These are phyloP conservation scores for Kodamaea ohmeri DNA, from an alignment of 1,139 yeast genomes.

Conservation along the genomic window DNA sequence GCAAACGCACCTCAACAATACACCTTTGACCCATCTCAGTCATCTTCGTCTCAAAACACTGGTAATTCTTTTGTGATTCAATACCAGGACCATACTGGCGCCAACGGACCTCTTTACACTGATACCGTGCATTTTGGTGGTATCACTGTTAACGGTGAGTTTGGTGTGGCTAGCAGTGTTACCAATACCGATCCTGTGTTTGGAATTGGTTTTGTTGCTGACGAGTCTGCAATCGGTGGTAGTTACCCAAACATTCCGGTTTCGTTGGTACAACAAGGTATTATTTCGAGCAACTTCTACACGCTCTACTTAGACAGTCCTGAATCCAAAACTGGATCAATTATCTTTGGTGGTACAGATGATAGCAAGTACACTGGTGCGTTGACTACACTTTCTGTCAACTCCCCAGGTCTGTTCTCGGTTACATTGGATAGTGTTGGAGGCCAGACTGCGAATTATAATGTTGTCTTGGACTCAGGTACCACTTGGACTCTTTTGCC, in stretches of 20 bases:
- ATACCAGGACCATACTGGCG: conserved; percentile 17
- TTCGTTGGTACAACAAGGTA: conserved; percentile 25
- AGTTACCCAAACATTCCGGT: conserved; percentile 27
- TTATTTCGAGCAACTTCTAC: conserved; percentile 19
- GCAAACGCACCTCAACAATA: not conserved
- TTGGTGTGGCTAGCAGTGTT: conserved; percentile 17
- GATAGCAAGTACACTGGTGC: conserved; percentile 18
- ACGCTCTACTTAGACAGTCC: conserved; percentile 20
- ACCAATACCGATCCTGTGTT: conserved; percentile 15
- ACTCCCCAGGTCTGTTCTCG: conserved; percentile 4
- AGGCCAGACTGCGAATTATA: not conserved
- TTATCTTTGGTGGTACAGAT: conserved; percentile 22
- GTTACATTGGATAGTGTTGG: conserved; percentile 10
- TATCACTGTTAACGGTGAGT: conserved; percentile 14
- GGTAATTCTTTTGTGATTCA: conserved; percentile 5
- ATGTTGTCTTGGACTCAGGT: conserved; percentile 19
- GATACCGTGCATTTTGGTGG: conserved; percentile 12
- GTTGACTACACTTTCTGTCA: conserved; percentile 13
- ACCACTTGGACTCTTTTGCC: conserved; percentile 19
- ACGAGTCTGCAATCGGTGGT: conserved; percentile 9
- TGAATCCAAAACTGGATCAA: conserved; percentile 14
- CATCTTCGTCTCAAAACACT: not conserved
- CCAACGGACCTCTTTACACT: conserved; percentile 8
- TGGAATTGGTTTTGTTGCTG: conserved; percentile 18
- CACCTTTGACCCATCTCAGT: conserved; percentile 1